These are phyloP conservation scores for Phytophthora sp. DNA, from an alignment of 352 stramenopile genomes.

Conservation along the genomic window DNA sequence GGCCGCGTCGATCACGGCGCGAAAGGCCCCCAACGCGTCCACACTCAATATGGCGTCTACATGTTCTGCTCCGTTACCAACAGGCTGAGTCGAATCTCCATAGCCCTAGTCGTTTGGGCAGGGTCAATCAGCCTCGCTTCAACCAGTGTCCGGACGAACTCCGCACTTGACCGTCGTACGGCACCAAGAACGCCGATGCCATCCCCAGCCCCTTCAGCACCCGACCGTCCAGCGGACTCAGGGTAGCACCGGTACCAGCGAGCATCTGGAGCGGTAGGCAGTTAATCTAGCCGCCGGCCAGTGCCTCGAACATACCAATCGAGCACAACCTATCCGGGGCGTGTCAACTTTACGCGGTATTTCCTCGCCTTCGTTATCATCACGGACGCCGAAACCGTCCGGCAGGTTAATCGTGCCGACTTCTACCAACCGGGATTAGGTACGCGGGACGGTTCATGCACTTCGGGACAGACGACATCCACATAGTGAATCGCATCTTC, in stretches of 20 bases:
- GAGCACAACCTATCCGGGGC: not conserved
- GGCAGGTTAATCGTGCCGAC: too few relatives aligned
- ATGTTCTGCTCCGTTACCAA: not conserved
- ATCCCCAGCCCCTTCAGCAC: not conserved
- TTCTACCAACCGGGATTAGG: too few relatives aligned
- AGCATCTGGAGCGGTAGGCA: too few relatives aligned
- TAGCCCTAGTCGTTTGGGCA: not conserved
- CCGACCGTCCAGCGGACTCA: not conserved
- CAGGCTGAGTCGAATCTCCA: not conserved
- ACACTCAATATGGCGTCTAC: too few relatives aligned
- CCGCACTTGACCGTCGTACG: too few relatives aligned
- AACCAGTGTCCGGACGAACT: not conserved
- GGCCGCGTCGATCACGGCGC: not conserved
- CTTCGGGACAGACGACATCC: too few relatives aligned
- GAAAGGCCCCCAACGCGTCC: not conserved
- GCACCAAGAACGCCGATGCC: not conserved
- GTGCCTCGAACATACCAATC: not conserved
- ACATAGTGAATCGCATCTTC: too few relatives aligned
- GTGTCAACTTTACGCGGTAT: not conserved
- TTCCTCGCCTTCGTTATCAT: too few relatives aligned
- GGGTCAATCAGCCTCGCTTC: not conserved
- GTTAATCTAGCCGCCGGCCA: not conserved
- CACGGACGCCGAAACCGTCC: too few relatives aligned
- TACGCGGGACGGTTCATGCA: too few relatives aligned
- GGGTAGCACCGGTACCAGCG: too few relatives aligned